Percentiles rank a stretch among this genome's conserved stretches.
Evolutionary conservation across 2,329 filamentous ascomycete genomes (phyloP).

Genomic region (Cercospora canescens): DNA sequence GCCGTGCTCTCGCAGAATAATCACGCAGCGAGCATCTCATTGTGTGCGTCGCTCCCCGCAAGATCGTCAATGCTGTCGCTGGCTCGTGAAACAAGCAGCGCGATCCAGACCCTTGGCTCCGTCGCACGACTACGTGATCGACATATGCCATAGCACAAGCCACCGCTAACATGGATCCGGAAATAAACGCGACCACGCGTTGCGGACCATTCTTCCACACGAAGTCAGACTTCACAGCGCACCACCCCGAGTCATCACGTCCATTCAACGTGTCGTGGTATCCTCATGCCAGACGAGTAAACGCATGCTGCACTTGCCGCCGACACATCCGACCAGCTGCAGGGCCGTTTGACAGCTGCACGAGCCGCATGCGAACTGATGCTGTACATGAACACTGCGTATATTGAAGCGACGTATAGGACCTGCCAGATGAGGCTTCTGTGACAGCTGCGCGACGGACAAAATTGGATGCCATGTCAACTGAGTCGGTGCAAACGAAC

Average conservation of each 20-base stretch:
- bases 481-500: no score
- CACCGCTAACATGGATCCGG: background rate
- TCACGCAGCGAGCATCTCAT: background rate
- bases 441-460: background rate
- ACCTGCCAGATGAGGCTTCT: background rate
- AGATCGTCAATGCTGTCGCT: background rate
- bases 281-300: background rate
- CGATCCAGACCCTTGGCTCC: background rate
- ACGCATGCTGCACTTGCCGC: background rate
- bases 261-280: no score
- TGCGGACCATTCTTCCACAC: no score
- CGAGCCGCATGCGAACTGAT: background rate
- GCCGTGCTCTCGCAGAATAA: background rate
- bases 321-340: background rate
- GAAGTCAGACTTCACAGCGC: no score
- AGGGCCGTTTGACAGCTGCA: background rate
- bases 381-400: background rate
- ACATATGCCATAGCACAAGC: background rate
- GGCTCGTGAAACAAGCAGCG: background rate
- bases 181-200: background rate
- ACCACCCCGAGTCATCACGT: no score
- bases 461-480: no score
- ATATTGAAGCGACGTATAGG: background rate
- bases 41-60: background rate
- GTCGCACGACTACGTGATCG: background rate